A percentile compares a stretch with the other conserved stretches of the same genome.
Evolutionary conservation across 306 rosid species (phyloP).

Genomic region (Potentilla sterilis): DNA sequence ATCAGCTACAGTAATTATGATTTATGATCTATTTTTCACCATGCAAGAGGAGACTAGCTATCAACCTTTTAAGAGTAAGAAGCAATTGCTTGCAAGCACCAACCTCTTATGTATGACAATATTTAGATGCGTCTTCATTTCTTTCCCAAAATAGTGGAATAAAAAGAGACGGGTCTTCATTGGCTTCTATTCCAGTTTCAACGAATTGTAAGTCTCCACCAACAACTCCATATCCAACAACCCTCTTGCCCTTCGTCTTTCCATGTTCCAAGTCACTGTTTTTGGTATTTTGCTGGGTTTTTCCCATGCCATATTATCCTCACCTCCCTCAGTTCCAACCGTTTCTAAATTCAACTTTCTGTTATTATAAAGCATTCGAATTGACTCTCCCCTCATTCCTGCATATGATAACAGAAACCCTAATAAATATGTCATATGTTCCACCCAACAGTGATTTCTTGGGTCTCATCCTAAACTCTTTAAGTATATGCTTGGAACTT

Average conservation of each 20-base stretch:
- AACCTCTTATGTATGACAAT: background rate
- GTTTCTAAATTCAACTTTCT: background rate
- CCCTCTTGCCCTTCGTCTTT: background rate
- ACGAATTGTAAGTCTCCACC: background rate
- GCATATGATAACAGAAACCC: background rate
- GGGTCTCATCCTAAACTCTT: background rate
- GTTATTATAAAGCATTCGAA: background rate
- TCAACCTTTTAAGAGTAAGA: background rate
- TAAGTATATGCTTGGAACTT: background rate
- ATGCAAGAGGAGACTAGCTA: background rate
- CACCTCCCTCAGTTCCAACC: background rate
- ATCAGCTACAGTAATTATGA: background rate
- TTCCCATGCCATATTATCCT: background rate
- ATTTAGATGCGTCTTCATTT: background rate
- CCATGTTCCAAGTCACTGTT: background rate
- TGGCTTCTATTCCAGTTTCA: background rate
- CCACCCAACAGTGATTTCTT: constrained; percentile 4
- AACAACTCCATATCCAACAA: background rate
- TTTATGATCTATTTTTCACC: background rate
- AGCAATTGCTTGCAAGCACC: background rate
- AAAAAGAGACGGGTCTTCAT: background rate
- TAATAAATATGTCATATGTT: background rate
- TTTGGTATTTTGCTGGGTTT: background rate
- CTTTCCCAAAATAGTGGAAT: background rate
- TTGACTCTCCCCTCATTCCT: background rate